Evolutionary conservation across 306 rosid species (phyloP).

Genomic region (Canavalia ensiformis): DNA sequence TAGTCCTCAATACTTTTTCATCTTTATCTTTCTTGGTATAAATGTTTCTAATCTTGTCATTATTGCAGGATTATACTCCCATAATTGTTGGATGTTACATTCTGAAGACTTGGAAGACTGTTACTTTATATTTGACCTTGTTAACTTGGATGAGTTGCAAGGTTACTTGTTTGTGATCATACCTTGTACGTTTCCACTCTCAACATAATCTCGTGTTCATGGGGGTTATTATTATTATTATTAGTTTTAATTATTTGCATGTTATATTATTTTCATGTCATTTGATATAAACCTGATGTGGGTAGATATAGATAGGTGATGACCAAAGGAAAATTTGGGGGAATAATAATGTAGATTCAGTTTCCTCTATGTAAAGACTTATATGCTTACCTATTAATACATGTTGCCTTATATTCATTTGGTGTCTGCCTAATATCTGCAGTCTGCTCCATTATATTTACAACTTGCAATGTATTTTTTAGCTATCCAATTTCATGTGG

Average conservation of each 20-base stretch:
- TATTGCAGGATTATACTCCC: conserved; percentile 45
- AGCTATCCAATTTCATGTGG: conserved; percentile 30
- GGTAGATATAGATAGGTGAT: conserved; percentile 26
- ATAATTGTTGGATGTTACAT: conserved; percentile 25
- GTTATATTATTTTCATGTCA: conserved; percentile 31
- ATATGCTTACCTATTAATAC: neutral
- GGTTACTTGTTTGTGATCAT: conserved; percentile 42
- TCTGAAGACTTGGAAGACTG: conserved; percentile 41
- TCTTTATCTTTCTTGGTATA: conserved; percentile 27
- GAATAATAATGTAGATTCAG: conserved; percentile 18
- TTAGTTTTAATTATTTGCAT: neutral
- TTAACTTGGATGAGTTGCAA: conserved; percentile 50
- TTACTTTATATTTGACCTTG: conserved; percentile 39
- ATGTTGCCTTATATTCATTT: conserved; percentile 7
- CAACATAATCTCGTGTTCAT: conserved; percentile 40
- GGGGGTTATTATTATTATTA: neutral
- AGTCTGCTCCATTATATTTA: conserved; percentile 12
- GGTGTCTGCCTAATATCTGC: conserved; percentile 10
- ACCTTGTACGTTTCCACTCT: conserved; percentile 50
- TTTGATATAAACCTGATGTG: conserved; percentile 18
- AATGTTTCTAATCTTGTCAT: conserved; percentile 26
- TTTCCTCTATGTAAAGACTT: conserved; percentile 2
- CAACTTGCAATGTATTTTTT: conserved; percentile 21
- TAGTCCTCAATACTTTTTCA: conserved; percentile 22
- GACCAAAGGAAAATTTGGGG: conserved; percentile 1